These are phyloP conservation scores for Flaveria sonorensis DNA, from an alignment of 129 eudicot species.

Conservation along the genomic window DNA sequence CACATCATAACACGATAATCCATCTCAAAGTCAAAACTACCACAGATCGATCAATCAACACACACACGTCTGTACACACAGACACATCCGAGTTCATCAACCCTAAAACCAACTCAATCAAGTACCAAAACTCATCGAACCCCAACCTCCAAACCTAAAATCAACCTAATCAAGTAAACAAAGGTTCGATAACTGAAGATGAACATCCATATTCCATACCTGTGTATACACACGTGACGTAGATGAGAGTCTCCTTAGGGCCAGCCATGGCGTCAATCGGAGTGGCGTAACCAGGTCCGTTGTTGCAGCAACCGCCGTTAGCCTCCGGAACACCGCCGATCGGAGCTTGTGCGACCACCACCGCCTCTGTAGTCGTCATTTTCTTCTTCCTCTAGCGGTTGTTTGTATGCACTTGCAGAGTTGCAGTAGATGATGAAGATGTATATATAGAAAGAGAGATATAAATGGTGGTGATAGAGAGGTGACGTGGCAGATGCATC, in stretches of 20 bases:
- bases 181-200: too few species aligned
- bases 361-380: constrained; percentile 51
- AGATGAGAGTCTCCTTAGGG: constrained; percentile 72
- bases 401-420: not conserved
- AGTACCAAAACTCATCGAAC: not conserved
- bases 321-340: constrained; percentile 13
- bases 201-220: constrained; percentile 51
- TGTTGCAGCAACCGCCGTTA: constrained; percentile 50
- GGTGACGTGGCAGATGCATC: constrained; percentile 36
- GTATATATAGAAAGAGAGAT: not conserved
- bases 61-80: not conserved
- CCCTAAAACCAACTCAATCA: not conserved
- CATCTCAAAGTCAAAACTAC: not conserved
- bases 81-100: constrained; percentile 4
- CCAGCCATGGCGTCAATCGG: constrained; percentile 97
- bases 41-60: not conserved
- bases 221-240: constrained; percentile 81
- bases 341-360: constrained; percentile 43
- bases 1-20: constrained; percentile 13
- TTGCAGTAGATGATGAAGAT: not conserved
- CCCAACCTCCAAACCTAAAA: not conserved
- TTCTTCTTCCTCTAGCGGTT: not conserved
- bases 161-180: not conserved
- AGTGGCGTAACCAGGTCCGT: constrained; percentile 91
- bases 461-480: not conserved